Evolutionary conservation across 2,329 filamentous ascomycete genomes (phyloP), one percentile per base, ranked within the genome.

Genomic region (Alternaria atra): DNA sequence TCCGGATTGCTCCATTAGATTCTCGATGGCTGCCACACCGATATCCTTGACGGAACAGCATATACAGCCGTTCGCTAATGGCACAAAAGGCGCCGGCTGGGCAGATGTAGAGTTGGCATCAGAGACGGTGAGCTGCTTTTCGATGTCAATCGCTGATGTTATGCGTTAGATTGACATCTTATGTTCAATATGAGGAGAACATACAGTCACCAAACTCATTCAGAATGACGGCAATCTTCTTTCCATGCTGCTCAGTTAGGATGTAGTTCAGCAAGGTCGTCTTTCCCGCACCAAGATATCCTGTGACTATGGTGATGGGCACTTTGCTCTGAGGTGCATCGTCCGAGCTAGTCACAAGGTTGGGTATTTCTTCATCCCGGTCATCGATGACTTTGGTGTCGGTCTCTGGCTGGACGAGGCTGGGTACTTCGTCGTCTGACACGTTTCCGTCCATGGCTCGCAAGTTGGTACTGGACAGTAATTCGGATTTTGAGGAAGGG

Each of bases 11-110:
- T 94, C 92, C 92, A 99, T 98, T 3, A 99, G 84, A 1, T 92
- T 92, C 81, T 99, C 95, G 55, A 99, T 97, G 35, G 95, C 95
- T 68, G 92, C 92, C 37, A 99, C 94, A 12, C 95, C 95, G 0
- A 91, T 89, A 77, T 99, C 95, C 89, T 97, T 99, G 71, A 98
- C 94, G 3, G 93, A 97, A 81, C 95, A 99, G 81, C 95, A 99
- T 68, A 99, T 93, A 77, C 95, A 99, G 64, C 95, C 95, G 71
- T 99, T 99, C 53, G 92, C 93, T 54, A 99, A 89, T 64, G 97
- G 94, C 29, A 99, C 88, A 92, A 96, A 99, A 1, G 73, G 72
- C 1, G 72, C 64, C 9, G 73, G 68, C 6, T 67, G 66, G 32
- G 75, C 71, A 44, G 69, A 66, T 17, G 73, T 78, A 4, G 66